Percentiles rank a stretch among this genome's conserved stretches.
These are phyloP conservation scores for Lepidium didymum DNA, from an alignment of 345 rosid species.

Conservation along the genomic window DNA sequence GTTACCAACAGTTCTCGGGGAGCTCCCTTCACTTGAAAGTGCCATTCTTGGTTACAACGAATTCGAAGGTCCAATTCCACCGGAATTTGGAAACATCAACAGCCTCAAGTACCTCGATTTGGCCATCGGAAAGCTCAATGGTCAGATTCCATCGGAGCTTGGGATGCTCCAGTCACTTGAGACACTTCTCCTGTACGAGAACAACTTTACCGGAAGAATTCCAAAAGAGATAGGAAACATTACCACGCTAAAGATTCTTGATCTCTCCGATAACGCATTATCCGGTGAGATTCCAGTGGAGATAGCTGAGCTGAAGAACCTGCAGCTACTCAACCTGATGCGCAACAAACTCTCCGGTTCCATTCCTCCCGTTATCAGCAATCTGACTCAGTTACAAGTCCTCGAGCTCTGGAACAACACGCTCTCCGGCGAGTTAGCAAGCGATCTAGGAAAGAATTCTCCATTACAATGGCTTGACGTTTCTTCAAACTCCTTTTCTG, in stretches of 20 bases:
- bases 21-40: slow-evolving; percentile 67
- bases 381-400: slow-evolving; percentile 43
- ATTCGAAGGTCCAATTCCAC: slow-evolving; percentile 67
- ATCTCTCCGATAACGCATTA: slow-evolving; percentile 68
- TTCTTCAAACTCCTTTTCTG: slow-evolving; percentile 75
- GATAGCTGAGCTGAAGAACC: slow-evolving; percentile 52
- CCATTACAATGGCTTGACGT: slow-evolving; percentile 79
- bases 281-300: slow-evolving; percentile 58
- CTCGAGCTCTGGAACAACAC: slow-evolving; percentile 96
- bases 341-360: slow-evolving; percentile 66
- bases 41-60: slow-evolving; percentile 83
- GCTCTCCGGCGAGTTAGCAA: slow-evolving; percentile 68
- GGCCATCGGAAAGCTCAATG: slow-evolving; percentile 62
- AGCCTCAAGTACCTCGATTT: slow-evolving; percentile 74
- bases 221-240: slow-evolving; percentile 62
- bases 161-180: slow-evolving; percentile 58
- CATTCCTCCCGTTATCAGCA: slow-evolving; percentile 49
- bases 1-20: slow-evolving; percentile 66
- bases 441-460: slow-evolving; percentile 64
- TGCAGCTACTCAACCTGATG: slow-evolving; percentile 82
- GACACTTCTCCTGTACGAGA: slow-evolving; percentile 59
- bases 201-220: slow-evolving; percentile 59
- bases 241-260: slow-evolving; percentile 54
- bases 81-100: slow-evolving; percentile 61
- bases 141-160: slow-evolving; percentile 63